Conservation (phyloP, 1,139 yeast genomes). For the Geotrichum armillariae region DNA sequence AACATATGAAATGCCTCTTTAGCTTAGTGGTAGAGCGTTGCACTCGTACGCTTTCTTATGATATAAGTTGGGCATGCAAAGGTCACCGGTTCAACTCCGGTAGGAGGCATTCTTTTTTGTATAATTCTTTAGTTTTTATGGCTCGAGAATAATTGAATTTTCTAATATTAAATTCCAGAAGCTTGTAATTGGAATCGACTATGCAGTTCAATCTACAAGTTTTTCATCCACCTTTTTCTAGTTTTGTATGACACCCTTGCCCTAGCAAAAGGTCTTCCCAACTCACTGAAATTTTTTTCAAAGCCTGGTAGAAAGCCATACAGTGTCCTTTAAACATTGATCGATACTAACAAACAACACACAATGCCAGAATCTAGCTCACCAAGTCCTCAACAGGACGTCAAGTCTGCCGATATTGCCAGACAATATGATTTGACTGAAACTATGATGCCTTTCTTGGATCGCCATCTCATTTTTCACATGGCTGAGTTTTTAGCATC, state of each 20-base stretch:
- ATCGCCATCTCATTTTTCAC: constrained; percentile 57
- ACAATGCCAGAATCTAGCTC: constrained; percentile 7
- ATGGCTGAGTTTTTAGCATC: constrained; percentile 49
- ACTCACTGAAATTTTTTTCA: too few species aligned
- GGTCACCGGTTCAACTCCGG: constrained; percentile 14
- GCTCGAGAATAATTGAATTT: too few species aligned
- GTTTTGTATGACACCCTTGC: too few species aligned
- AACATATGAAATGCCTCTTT: constrained; percentile 20
- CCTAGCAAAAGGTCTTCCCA: too few species aligned
- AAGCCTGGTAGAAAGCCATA: too few species aligned
- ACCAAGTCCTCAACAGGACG: constrained; percentile 8
- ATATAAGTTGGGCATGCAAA: constrained; percentile 7
- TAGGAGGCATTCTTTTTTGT: background rate
- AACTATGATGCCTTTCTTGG: constrained; percentile 54
- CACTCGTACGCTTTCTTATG: constrained; percentile 9
- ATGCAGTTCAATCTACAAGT: too few species aligned
- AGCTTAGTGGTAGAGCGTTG: constrained; percentile 23
- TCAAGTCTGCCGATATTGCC: constrained; percentile 22
- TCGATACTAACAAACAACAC: too few species aligned
- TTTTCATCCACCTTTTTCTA: too few species aligned
- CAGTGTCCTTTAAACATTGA: too few species aligned
- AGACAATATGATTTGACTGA: constrained; percentile 50
- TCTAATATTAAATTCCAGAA: too few species aligned
- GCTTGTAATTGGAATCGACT: too few species aligned
- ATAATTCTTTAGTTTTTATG: too few species aligned